These are phyloP conservation scores for Ophiostoma ips DNA, from an alignment of 2,329 filamentous ascomycete species.

Conservation along the genomic window DNA sequence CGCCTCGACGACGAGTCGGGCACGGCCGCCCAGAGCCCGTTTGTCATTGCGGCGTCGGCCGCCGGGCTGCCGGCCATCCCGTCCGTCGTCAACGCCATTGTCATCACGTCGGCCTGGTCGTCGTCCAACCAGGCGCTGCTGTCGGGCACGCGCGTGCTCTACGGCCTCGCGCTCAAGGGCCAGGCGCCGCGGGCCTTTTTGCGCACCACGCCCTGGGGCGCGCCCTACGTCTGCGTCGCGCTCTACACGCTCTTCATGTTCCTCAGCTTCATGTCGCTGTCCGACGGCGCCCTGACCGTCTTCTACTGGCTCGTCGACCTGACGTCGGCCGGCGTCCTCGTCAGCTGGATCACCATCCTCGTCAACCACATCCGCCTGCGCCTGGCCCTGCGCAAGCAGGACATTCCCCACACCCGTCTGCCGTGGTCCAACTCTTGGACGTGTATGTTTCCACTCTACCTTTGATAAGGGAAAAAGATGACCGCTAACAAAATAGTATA, in stretches of 20 bases:
- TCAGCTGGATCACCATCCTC: conserved; percentile 55
- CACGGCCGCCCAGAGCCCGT: conserved; percentile 45
- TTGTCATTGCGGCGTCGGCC: conserved; percentile 56
- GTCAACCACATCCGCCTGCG: conserved; percentile 52
- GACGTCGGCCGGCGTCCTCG: conserved; percentile 53
- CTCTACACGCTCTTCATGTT: conserved; percentile 33
- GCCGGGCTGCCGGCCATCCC: conserved; percentile 55
- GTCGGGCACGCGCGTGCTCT: conserved; percentile 44
- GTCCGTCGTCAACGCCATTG: conserved; percentile 62
- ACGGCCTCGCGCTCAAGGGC: conserved; percentile 43
- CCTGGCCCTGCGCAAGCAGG: conserved; percentile 29
- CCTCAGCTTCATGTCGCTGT: conserved; percentile 44
- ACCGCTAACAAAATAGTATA: too few species aligned
- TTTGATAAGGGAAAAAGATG: too few species aligned
- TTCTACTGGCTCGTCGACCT: conserved; percentile 66
- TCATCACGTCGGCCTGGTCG: conserved; percentile 59
- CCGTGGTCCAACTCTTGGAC: conserved; percentile 54
- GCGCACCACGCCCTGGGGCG: conserved; percentile 34
- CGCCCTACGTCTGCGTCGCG: conserved; percentile 42
- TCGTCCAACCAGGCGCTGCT: conserved; percentile 53
- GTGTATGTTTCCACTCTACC: conserved; percentile 6
- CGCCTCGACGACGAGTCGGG: conserved; percentile 30
- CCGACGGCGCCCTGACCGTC: conserved; percentile 40
- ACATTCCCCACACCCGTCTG: conserved; percentile 32
- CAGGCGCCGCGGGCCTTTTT: conserved; percentile 45